phyloP scores from a whole-genome alignment of 257 asterid genomes.

The Ophiorrhiza pumila region DNA sequence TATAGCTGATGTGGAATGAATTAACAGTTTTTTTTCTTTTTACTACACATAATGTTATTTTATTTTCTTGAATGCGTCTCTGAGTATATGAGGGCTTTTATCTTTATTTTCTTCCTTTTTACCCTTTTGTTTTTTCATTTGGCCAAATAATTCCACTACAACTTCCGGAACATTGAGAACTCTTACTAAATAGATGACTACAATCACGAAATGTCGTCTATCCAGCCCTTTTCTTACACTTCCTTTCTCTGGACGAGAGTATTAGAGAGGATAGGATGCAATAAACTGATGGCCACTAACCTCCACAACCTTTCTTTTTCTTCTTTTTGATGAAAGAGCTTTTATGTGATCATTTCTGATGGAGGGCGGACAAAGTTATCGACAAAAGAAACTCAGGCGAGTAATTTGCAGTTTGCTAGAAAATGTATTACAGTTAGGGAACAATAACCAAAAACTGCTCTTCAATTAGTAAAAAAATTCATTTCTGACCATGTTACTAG shows the following conservation, averaged over 20 bases:
- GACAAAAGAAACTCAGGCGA: background rate
- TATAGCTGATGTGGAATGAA: background rate
- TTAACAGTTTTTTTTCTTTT: background rate
- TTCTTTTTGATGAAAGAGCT: background rate
- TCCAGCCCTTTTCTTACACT: background rate
- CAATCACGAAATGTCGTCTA: background rate
- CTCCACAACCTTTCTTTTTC: background rate
- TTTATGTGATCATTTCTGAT: background rate
- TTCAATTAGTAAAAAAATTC: background rate
- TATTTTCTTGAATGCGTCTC: background rate
- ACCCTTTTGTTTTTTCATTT: background rate
- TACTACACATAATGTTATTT: background rate
- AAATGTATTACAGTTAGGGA: background rate
- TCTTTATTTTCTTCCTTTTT: background rate
- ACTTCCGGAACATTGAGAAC: background rate
- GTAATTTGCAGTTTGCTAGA: background rate
- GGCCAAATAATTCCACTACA: background rate
- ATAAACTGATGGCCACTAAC: background rate
- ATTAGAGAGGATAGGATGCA: background rate
- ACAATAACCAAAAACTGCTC: background rate
- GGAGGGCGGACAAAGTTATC: background rate
- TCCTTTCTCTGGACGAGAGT: background rate
- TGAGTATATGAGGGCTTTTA: background rate
- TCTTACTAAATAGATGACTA: background rate
- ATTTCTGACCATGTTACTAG: background rate